These are phyloP conservation scores for Claviceps purpurea DNA, from an alignment of 2,329 filamentous ascomycete species.

Conservation along the genomic window DNA sequence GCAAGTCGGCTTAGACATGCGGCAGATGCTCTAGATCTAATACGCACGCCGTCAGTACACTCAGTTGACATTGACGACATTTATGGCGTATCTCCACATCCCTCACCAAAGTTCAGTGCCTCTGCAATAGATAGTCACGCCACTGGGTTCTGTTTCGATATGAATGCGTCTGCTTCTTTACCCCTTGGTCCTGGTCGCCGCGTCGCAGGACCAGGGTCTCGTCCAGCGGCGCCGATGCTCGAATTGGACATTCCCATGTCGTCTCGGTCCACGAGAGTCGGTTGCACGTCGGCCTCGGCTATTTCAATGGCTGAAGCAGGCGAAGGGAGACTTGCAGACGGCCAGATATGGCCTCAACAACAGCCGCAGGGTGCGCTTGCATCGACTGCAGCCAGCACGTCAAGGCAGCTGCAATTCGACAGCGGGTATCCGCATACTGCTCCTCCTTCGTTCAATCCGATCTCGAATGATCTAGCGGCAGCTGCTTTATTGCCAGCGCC, in stretches of 20 bases:
- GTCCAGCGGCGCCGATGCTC: slow-evolving; percentile 7
- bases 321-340: slow-evolving; percentile 19
- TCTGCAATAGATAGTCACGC: background rate
- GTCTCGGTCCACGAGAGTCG: slow-evolving; percentile 4
- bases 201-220: background rate
- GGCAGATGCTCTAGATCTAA: slow-evolving; percentile 15
- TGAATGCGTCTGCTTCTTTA: background rate
- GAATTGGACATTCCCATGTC: slow-evolving; percentile 18
- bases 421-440: slow-evolving; percentile 30
- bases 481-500: slow-evolving; percentile 24
- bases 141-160: background rate
- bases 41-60: slow-evolving; percentile 18
- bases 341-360: slow-evolving; percentile 34
- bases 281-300: slow-evolving; percentile 3
- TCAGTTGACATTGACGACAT: slow-evolving; percentile 20
- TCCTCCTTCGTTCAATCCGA: slow-evolving; percentile 20
- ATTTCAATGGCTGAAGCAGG: slow-evolving; percentile 8
- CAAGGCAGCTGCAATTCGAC: slow-evolving; percentile 9
- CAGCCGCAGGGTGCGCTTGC: slow-evolving; percentile 12
- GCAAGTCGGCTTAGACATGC: background rate
- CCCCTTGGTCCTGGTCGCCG: background rate
- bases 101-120: slow-evolving; percentile 20
- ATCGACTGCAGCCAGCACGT: slow-evolving; percentile 5
- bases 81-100: slow-evolving; percentile 34
- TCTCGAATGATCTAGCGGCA: slow-evolving; percentile 19